Percentiles rank a stretch among this genome's conserved stretches.
These are phyloP conservation scores for Tricholoma matsutake DNA, from an alignment of 768 basidiomycete species.

Conservation along the genomic window DNA sequence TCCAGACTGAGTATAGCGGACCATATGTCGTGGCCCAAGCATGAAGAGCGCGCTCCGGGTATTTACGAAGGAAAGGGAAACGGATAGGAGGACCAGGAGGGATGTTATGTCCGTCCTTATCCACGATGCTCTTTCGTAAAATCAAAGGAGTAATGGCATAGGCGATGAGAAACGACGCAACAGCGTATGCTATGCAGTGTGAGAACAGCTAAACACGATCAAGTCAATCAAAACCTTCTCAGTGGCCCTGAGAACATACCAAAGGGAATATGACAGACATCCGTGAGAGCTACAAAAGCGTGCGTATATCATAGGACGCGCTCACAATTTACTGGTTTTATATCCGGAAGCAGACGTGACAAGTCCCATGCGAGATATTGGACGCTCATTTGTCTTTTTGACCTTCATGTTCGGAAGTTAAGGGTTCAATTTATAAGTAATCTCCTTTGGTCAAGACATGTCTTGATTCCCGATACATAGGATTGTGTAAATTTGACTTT, in stretches of 20 bases:
- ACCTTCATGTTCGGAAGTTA: too few relatives aligned
- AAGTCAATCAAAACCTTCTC: not conserved
- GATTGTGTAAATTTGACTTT: too few relatives aligned
- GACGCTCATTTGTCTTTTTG: too few relatives aligned
- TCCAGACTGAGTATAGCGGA: conserved; percentile 33
- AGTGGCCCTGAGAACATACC: not conserved
- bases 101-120: conserved; percentile 19
- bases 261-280: not conserved
- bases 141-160: conserved; percentile 4
- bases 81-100: conserved; percentile 28
- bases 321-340: too few relatives aligned
- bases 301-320: too few relatives aligned
- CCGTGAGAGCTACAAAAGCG: not conserved
- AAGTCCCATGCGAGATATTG: too few relatives aligned
- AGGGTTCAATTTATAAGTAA: too few relatives aligned
- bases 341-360: too few relatives aligned
- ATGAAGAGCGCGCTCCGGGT: conserved; percentile 32
- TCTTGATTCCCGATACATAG: too few relatives aligned
- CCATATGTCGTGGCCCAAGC: conserved; percentile 33
- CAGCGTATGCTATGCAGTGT: not conserved
- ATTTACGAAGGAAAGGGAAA: conserved; percentile 30
- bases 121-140: conserved; percentile 15
- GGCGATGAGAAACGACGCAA: not conserved
- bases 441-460: too few relatives aligned
- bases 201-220: not conserved